Evolutionary conservation across 257 asterid genomes (phyloP), one percentile per base, ranked within the genome.

Genomic region (Cynanchum wilfordii): DNA sequence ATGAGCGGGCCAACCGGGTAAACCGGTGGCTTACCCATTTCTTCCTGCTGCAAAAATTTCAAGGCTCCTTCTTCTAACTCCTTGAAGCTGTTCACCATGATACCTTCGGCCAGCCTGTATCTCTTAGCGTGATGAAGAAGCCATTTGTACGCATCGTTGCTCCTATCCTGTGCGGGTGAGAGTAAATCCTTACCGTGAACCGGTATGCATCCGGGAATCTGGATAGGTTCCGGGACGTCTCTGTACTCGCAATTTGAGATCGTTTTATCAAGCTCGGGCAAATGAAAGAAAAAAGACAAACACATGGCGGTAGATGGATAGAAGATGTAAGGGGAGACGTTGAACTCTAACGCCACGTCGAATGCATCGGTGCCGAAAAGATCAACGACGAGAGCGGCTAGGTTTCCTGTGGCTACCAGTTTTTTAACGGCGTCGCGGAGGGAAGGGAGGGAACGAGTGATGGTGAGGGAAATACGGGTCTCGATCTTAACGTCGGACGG

Each of bases 331-430:
- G 79, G 69, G 0, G 97, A 83, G 22, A 90, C 40, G 0, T 72
- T 30, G 51, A 88, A 77, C 33, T 90, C 89, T 0, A 7, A 10
- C 1, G 93, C 94, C 5, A 81, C 85, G 12, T 90, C 96, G 36
- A 92, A 86, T 5, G 78, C 90, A 69, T 90, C 96, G 9, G 96
- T 86, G 16, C 90, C 98, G 55, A 92, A 92, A 22, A 92, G 84
- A 55, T 92, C 98, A 44, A 85, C 91, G 11, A 92, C 91, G 2
- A 92, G 69, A 13, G 97, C 97, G 8, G 76, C 77, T 17, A 86
- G 10, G 8, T 55, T 82, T 4, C 33, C 69, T 16, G 36, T 44
- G 1, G 38, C 75, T 1, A 64, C 49, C 15, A 87, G 60, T 10
- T 81, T 20, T 7, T 72, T 64, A 2, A 92, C 72, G 11, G 79